A percentile compares a stretch with the other conserved stretches of the same genome.
Evolutionary conservation across 1,284 basidiomycete genomes (phyloP).

Genomic region (Rugosomyces carneus): DNA sequence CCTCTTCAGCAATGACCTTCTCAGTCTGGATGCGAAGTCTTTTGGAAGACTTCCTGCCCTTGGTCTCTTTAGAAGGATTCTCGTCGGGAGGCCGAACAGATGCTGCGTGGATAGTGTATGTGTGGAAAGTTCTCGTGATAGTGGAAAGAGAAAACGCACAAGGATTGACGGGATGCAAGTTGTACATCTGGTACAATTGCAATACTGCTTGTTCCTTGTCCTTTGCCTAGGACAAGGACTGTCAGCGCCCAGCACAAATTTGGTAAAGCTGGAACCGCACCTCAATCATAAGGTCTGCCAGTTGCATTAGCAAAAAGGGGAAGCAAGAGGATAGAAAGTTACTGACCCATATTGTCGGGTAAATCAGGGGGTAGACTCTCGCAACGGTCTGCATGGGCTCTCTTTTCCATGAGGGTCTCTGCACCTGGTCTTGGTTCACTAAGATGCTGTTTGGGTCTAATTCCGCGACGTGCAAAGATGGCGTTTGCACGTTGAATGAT

Average conservation of each 20-base stretch:
- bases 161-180: slow-evolving; percentile 51
- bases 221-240: slow-evolving; percentile 48
- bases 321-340: slow-evolving; percentile 10
- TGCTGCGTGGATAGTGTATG: slow-evolving; percentile 23
- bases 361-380: slow-evolving; percentile 58
- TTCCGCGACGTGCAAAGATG: slow-evolving; percentile 72
- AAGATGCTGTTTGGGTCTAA: slow-evolving; percentile 85
- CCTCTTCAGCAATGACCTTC: slow-evolving; percentile 10
- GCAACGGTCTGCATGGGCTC: slow-evolving; percentile 83
- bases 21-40: slow-evolving; percentile 23
- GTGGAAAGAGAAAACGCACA: neutral
- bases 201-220: slow-evolving; percentile 93
- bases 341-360: slow-evolving; percentile 58
- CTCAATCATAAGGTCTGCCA: slow-evolving; percentile 85
- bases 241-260: slow-evolving; percentile 6
- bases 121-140: neutral
- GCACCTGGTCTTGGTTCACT: slow-evolving; percentile 78
- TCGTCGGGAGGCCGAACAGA: slow-evolving; percentile 49
- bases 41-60: slow-evolving; percentile 45
- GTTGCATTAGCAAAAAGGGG: neutral
- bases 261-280: slow-evolving; percentile 26
- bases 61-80: slow-evolving; percentile 43
- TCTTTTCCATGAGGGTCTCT: slow-evolving; percentile 70
- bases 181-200: slow-evolving; percentile 77
- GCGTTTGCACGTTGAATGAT: slow-evolving; percentile 70